Percentiles rank a stretch among this genome's conserved stretches.
Conservation (phyloP, 768 basidiomycete species). For the Mycena galericulata region DNA sequence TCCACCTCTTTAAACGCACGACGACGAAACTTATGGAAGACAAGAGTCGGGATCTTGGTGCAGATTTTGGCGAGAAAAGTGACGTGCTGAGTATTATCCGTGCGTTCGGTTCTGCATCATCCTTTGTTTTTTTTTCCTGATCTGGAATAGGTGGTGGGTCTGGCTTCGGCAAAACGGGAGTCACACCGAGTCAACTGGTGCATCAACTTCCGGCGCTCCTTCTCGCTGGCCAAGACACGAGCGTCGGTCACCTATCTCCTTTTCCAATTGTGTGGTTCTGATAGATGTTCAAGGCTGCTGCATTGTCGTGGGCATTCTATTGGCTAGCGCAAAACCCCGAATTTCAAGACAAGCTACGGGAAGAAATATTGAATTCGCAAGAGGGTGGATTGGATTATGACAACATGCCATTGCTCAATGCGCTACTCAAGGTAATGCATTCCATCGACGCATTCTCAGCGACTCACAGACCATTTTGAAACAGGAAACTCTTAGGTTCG, state of each 20-base stretch:
- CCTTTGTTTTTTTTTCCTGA: neutral
- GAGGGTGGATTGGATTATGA: conserved; percentile 9
- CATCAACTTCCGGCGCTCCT: conserved; percentile 23
- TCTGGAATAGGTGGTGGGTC: conserved; percentile 13
- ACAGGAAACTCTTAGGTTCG: conserved; percentile 31
- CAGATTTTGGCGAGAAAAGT: conserved; percentile 15
- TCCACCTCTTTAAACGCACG: conserved; percentile 10
- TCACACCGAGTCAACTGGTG: conserved; percentile 18
- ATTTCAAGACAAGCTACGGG: conserved; percentile 24
- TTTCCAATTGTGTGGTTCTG: neutral
- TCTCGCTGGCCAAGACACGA: conserved; percentile 30
- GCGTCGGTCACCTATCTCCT: conserved; percentile 2
- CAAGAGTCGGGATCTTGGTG: conserved; percentile 4
- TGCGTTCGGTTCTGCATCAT: conserved; percentile 13
- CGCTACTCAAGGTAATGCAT: conserved; percentile 31
- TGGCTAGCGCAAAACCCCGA: conserved; percentile 24
- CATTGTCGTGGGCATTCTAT: conserved; percentile 23
- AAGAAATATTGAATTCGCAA: conserved; percentile 24
- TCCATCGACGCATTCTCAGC: neutral
- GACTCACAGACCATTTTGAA: neutral
- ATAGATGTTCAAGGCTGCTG: conserved; percentile 13
- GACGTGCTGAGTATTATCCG: conserved; percentile 17
- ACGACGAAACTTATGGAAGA: conserved; percentile 20
- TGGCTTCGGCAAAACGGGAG: conserved; percentile 14
- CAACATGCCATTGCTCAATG: conserved; percentile 28